Evolutionary conservation across 352 stramenopile genomes (phyloP).

Genomic region (Phytophthora ohioensis): DNA sequence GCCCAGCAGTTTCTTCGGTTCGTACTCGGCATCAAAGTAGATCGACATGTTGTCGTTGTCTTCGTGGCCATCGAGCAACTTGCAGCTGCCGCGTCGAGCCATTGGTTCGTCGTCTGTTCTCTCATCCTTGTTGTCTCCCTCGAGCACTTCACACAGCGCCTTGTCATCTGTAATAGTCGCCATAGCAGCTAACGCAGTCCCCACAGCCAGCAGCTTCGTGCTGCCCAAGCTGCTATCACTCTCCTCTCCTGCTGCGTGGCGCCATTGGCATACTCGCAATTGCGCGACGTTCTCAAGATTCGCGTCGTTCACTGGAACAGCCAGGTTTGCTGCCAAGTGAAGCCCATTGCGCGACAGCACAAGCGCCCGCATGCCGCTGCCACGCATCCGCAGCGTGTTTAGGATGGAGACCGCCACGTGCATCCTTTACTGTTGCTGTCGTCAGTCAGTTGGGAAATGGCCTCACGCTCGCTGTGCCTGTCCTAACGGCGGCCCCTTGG

Average conservation of each 20-base stretch:
- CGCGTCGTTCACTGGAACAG: background rate
- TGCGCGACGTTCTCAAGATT: background rate
- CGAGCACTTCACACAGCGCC: conserved; percentile 27
- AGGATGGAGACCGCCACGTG: conserved; percentile 6
- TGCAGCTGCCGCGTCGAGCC: conserved; percentile 7
- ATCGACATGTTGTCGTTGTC: conserved; percentile 29
- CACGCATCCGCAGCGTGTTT: conserved; percentile 11
- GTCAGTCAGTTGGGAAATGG: conserved; percentile 3
- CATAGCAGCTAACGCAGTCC: conserved; percentile 1
- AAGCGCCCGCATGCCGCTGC: conserved; percentile 14
- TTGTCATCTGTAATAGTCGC: conserved; percentile 4
- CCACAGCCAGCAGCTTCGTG: conserved; percentile 6
- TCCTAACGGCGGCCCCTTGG: background rate
- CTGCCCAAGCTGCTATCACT: background rate
- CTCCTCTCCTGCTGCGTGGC: conserved; percentile 4
- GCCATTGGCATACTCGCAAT: background rate
- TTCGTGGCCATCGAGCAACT: conserved; percentile 17
- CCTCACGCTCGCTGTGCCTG: background rate
- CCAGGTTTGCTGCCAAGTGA: conserved; percentile 3
- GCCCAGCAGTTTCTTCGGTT: conserved; percentile 67
- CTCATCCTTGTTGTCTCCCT: conserved; percentile 5
- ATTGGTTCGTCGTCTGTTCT: conserved; percentile 3
- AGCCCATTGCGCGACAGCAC: conserved; percentile 15
- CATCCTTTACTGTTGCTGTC: conserved; percentile 11
- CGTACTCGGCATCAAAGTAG: conserved; percentile 78